These are phyloP conservation scores for Phytopythium litorale DNA, from an alignment of 352 stramenopile genomes.

Conservation along the genomic window DNA sequence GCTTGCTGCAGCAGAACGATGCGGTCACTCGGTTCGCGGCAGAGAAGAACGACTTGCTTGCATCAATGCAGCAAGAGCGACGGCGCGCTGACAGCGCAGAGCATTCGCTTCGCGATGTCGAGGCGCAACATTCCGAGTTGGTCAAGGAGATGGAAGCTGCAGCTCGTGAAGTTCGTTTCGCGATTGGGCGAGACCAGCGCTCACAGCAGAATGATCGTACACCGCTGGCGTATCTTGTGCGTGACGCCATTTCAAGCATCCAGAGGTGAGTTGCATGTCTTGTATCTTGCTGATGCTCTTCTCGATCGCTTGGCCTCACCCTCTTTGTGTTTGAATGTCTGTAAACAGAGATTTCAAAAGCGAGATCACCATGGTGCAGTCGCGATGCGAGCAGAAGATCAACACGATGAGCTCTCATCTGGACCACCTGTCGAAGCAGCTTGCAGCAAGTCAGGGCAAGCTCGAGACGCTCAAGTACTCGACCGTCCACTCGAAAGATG, in stretches of 20 bases:
- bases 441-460: slow-evolving; percentile 45
- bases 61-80: slow-evolving; percentile 40
- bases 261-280: slow-evolving; percentile 20
- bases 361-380: slow-evolving; percentile 27
- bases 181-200: slow-evolving; percentile 16
- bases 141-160: slow-evolving; percentile 38
- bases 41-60: slow-evolving; percentile 44
- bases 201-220: slow-evolving; percentile 3
- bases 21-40: slow-evolving; percentile 30
- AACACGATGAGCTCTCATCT: slow-evolving; percentile 32
- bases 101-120: slow-evolving; percentile 17
- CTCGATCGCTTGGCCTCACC: not conserved
- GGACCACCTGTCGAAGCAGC: slow-evolving; percentile 33
- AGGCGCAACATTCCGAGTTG: slow-evolving; percentile 24
- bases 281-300: not conserved
- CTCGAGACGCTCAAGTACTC: slow-evolving; percentile 43
- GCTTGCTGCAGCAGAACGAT: slow-evolving; percentile 35
- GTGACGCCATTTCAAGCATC: slow-evolving; percentile 27
- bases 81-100: slow-evolving; percentile 27
- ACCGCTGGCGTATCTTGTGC: slow-evolving; percentile 17
- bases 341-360: slow-evolving; percentile 37
- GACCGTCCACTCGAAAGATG: slow-evolving; percentile 37
- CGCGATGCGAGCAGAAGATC: slow-evolving; percentile 42
- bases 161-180: slow-evolving; percentile 29
- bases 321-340: not conserved